Base-by-base conservation (phyloP, 306 rosid species). In the Astragalus glycyphyllos region DNA sequence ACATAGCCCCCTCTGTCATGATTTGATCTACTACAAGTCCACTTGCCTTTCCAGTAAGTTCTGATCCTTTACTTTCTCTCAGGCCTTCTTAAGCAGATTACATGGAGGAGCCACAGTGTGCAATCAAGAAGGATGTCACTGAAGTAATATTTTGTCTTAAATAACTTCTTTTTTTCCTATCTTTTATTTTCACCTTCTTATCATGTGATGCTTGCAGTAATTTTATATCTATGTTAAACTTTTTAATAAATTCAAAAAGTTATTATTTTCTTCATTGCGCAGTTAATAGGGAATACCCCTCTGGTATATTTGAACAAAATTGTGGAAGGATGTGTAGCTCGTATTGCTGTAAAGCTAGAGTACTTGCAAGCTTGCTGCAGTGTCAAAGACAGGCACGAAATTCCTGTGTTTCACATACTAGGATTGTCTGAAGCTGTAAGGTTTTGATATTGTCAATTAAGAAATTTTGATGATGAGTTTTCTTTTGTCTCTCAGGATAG, bases 331-430 rank as follows among this genome's bases (percentile, higher is more conserved):
- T 89, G 90, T 31, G 89, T 78, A 10, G 95, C 96, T 12, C 79
- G 77, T 38, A 84, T 92, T 32, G 96, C 92, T 64, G 96, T 92
- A 59, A 89, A 92, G 73, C 84, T 92, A 20, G 96, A 92, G 78
- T 73, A 71, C 41, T 82, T 89, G 96, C 84, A 89, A 69, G 90
- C 96, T 11, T 84, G 94, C 56, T 75, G 96, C 3, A 89, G 96
- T 66, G 86, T 87, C 10, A 92, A 89, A 78, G 94, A 92, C 76
- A 84, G 97, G 91, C 46, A 74, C 62, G 45, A 0, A 41, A 9
- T 35, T 34, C 23, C 31, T 34, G 12, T 66, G 8, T 59, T 29
- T 69, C 65, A 37, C 76, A 11, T 13, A 5, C 63, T 71, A 51
- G 49, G 57, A 40, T 9, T 34, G 26, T 62, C 44, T 38, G 46